phyloP scores from a whole-genome alignment of 768 basidiomycete species.

The Fomitopsis pulvina region DNA sequence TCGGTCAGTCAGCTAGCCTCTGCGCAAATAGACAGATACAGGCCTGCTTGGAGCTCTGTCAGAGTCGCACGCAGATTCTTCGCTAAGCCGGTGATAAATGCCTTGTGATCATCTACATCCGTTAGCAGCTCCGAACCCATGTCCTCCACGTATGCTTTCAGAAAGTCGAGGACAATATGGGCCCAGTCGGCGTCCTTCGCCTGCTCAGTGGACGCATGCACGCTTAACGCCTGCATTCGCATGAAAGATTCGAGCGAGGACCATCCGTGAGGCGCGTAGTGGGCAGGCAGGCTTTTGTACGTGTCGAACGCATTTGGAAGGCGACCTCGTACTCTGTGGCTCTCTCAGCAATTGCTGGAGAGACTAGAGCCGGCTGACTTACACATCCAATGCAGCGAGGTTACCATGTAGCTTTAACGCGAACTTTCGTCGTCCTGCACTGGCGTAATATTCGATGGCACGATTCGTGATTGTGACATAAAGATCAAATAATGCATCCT shows the following conservation, averaged over 20 bases:
- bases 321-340: conserved; percentile 57
- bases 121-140: conserved; percentile 46
- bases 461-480: conserved; percentile 73
- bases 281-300: conserved; percentile 77
- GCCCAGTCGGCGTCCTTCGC: conserved; percentile 75
- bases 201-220: conserved; percentile 51
- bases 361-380: conserved; percentile 25
- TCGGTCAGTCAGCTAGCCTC: neutral
- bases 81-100: conserved; percentile 48
- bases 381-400: conserved; percentile 88
- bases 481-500: conserved; percentile 65
- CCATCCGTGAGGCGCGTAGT: conserved; percentile 82
- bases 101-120: conserved; percentile 41
- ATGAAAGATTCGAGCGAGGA: conserved; percentile 73
- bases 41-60: conserved; percentile 49
- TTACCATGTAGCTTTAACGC: conserved; percentile 81
- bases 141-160: conserved; percentile 61
- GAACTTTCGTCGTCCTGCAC: conserved; percentile 78
- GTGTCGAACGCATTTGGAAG: conserved; percentile 57
- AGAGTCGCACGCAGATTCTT: conserved; percentile 42
- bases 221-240: conserved; percentile 67
- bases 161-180: conserved; percentile 67
- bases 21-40: conserved; percentile 6
- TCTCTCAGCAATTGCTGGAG: conserved; percentile 2
- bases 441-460: conserved; percentile 79